A percentile compares a stretch with the other conserved stretches of the same genome.
These are phyloP conservation scores for Eutrema heterophyllum DNA, from an alignment of 345 rosid species.

Conservation along the genomic window DNA sequence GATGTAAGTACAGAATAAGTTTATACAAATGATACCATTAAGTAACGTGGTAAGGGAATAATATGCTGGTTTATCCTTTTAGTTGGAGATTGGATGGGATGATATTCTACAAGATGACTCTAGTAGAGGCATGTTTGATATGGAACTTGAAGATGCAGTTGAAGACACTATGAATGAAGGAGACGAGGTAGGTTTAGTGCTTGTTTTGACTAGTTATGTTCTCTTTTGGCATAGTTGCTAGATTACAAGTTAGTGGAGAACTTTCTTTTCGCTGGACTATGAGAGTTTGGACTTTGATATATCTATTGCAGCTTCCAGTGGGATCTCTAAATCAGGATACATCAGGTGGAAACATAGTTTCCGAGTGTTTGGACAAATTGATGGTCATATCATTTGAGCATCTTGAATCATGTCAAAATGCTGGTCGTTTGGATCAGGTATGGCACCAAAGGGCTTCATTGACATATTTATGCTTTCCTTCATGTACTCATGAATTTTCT, in stretches of 20 bases:
- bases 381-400: constrained; percentile 73
- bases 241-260: background rate
- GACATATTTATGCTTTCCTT: background rate
- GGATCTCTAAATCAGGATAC: constrained; percentile 38
- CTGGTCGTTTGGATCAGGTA: constrained; percentile 67
- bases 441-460: background rate
- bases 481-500: background rate
- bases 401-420: constrained; percentile 64
- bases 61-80: background rate
- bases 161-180: constrained; percentile 37
- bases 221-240: background rate
- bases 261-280: background rate
- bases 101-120: constrained; percentile 62
- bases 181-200: constrained; percentile 43
- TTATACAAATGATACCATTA: background rate
- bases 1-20: constrained; percentile 55
- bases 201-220: background rate
- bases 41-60: background rate
- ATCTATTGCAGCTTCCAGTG: constrained; percentile 44
- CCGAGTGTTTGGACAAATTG: constrained; percentile 66
- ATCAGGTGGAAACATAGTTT: constrained; percentile 40
- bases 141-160: constrained; percentile 66
- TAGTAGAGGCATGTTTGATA: constrained; percentile 69
- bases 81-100: constrained; percentile 87
- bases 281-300: background rate